Evolutionary conservation across 2,329 filamentous ascomycete species (phyloP).

Genomic region (Raffaelea arxii): DNA sequence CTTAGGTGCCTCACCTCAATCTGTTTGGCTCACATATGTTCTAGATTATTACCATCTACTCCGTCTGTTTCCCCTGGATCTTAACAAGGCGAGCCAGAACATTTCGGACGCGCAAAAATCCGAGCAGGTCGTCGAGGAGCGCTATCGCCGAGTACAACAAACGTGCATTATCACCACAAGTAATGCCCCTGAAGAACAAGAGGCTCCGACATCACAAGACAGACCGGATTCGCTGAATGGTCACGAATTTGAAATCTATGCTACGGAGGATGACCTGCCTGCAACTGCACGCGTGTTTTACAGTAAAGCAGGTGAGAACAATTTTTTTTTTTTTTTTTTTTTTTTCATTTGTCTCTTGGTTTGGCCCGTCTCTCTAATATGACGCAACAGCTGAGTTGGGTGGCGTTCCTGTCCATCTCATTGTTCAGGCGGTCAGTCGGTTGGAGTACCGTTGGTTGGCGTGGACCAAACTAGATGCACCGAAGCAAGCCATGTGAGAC

Average conservation of each 20-base stretch:
- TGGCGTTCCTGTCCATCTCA: slow-evolving; percentile 22
- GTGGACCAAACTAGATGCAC: slow-evolving; percentile 17
- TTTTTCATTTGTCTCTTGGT: neutral
- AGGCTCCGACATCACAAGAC: too few species aligned
- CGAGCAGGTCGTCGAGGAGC: slow-evolving; percentile 11
- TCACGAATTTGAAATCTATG: slow-evolving; percentile 26
- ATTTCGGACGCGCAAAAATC: slow-evolving; percentile 4
- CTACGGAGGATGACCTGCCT: slow-evolving; percentile 30
- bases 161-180: too few species aligned
- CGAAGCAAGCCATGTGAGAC: neutral
- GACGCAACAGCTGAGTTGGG: slow-evolving; percentile 20
- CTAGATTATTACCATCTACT: slow-evolving; percentile 21
- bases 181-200: too few species aligned
- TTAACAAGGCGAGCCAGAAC: neutral
- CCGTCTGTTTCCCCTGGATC: slow-evolving; percentile 23
- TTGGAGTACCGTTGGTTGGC: slow-evolving; percentile 26
- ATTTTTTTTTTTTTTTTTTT: too few species aligned
- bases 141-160: neutral
- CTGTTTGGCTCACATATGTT: neutral
- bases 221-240: too few species aligned
- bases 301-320: slow-evolving; percentile 24
- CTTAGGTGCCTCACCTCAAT: slow-evolving; percentile 3
- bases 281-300: slow-evolving; percentile 31
- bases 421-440: slow-evolving; percentile 25
- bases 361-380: too few species aligned